These are phyloP conservation scores for Cyclotella kingstonii DNA, from an alignment of 108 stramenopile species.

Conservation along the genomic window DNA sequence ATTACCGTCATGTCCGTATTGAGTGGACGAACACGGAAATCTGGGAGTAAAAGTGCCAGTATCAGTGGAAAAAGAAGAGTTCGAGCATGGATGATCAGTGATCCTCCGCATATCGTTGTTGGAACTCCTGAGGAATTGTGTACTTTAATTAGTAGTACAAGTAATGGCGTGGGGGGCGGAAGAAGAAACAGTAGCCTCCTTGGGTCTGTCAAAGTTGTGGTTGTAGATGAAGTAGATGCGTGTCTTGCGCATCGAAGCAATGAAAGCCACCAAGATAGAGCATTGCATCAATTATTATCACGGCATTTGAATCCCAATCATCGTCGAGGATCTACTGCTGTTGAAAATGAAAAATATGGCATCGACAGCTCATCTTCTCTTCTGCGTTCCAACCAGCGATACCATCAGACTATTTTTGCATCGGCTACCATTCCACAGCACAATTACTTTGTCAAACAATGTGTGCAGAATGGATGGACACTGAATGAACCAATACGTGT, in stretches of 20 bases:
- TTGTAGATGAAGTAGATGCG: conserved; percentile 94
- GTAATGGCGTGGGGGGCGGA: conserved; percentile 72
- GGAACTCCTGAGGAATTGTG: conserved; percentile 77
- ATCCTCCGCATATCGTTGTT: conserved; percentile 58
- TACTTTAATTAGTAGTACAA: conserved; percentile 44
- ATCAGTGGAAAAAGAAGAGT: too few relatives aligned
- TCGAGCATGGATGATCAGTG: too few relatives aligned
- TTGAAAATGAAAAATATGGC: conserved; percentile 29
- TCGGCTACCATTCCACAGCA: conserved; percentile 95
- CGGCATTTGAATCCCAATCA: conserved; percentile 78
- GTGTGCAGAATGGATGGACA: conserved; percentile 87
- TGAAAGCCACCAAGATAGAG: conserved; percentile 32
- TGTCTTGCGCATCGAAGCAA: conserved; percentile 49
- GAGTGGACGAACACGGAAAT: conserved; percentile 13
- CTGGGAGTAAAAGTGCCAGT: conserved; percentile 4
- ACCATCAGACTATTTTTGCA: conserved; percentile 90
- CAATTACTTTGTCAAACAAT: conserved; percentile 86
- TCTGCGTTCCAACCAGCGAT: conserved; percentile 4
- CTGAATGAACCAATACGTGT: conserved; percentile 74
- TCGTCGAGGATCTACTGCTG: conserved; percentile 34
- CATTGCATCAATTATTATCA: conserved; percentile 80
- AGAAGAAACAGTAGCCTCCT: too few relatives aligned
- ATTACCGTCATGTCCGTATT: too few relatives aligned
- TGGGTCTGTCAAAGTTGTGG: conserved; percentile 72
- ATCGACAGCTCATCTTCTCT: conserved; percentile 9